These are phyloP conservation scores for Suillus tomentosus DNA, from an alignment of 768 basidiomycete genomes.

Conservation along the genomic window DNA sequence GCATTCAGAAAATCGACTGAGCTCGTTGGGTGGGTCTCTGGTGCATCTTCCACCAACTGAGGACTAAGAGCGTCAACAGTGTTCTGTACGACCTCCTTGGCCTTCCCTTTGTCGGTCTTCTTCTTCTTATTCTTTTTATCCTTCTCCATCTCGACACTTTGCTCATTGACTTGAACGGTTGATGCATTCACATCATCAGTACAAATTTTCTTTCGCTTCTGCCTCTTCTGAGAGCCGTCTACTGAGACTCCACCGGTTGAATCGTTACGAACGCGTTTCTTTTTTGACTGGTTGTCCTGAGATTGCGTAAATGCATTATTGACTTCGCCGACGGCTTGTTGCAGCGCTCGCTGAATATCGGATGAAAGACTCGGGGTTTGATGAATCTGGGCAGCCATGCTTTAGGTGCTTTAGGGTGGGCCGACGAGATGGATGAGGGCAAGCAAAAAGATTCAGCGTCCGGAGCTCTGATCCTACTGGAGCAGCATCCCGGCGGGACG, in stretches of 20 bases:
- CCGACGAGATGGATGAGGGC: slow-evolving; percentile 41
- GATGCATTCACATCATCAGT: slow-evolving; percentile 21
- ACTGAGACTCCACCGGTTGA: slow-evolving; percentile 13
- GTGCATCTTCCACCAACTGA: slow-evolving; percentile 34
- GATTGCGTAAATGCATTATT: slow-evolving; percentile 40
- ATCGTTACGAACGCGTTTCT: slow-evolving; percentile 36
- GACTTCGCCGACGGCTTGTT: slow-evolving; percentile 48
- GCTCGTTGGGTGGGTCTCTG: slow-evolving; percentile 45
- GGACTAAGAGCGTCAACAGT: slow-evolving; percentile 33
- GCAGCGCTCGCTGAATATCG: slow-evolving; percentile 53
- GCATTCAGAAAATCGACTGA: slow-evolving; percentile 64
- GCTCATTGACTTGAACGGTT: not conserved
- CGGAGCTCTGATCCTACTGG: slow-evolving; percentile 5
- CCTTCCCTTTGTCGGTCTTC: slow-evolving; percentile 35
- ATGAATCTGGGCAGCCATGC: slow-evolving; percentile 24
- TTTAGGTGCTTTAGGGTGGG: slow-evolving; percentile 42
- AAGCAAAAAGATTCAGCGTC: slow-evolving; percentile 29
- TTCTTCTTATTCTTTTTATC: slow-evolving; percentile 37
- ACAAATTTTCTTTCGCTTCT: slow-evolving; percentile 37
- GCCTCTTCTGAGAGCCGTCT: slow-evolving; percentile 19
- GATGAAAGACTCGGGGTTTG: slow-evolving; percentile 33
- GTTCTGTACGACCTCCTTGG: slow-evolving; percentile 31
- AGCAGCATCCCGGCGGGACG: slow-evolving; percentile 8
- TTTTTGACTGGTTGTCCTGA: slow-evolving; percentile 30
- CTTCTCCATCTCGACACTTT: not conserved